Evolutionary conservation across 768 basidiomycete species (phyloP).

Genomic region (Leccinum boreale): DNA sequence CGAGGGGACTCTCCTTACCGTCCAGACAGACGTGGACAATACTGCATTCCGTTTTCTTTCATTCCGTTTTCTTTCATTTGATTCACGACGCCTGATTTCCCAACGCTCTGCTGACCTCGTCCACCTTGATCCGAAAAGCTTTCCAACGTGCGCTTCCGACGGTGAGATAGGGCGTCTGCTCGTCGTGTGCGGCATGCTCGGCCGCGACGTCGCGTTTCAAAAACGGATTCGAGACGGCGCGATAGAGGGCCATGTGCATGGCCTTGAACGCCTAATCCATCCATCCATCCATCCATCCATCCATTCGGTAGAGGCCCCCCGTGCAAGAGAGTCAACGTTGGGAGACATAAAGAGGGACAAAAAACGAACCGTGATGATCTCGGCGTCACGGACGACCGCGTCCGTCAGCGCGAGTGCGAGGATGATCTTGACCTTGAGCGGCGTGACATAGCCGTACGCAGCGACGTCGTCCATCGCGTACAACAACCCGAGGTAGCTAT

Average conservation of each 20-base stretch:
- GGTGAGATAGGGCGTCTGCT: slow-evolving; percentile 52
- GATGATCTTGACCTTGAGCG: slow-evolving; percentile 84
- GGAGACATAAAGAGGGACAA: not conserved
- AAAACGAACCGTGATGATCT: slow-evolving; percentile 65
- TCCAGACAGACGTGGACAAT: not conserved
- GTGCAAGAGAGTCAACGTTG: not conserved
- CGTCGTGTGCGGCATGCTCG: slow-evolving; percentile 39
- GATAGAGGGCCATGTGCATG: slow-evolving; percentile 83
- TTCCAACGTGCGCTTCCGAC: slow-evolving; percentile 69
- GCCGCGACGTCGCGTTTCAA: slow-evolving; percentile 55
- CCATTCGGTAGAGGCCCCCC: not conserved
- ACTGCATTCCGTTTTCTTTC: not conserved
- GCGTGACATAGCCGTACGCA: slow-evolving; percentile 89
- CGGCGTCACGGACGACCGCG: slow-evolving; percentile 74
- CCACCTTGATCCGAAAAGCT: slow-evolving; percentile 64
- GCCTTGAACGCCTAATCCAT: slow-evolving; percentile 75
- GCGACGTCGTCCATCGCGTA: slow-evolving; percentile 93
- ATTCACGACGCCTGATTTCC: slow-evolving; percentile 36
- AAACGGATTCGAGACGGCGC: slow-evolving; percentile 84
- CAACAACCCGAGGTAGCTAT: slow-evolving; percentile 82
- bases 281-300: too few species aligned
- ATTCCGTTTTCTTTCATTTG: not conserved
- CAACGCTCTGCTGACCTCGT: slow-evolving; percentile 67
- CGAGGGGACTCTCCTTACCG: not conserved
- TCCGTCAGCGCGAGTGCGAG: slow-evolving; percentile 78